Conservation (phyloP, 2,329 filamentous ascomycete genomes). For the Aspergillus pseudotamarii region DNA sequence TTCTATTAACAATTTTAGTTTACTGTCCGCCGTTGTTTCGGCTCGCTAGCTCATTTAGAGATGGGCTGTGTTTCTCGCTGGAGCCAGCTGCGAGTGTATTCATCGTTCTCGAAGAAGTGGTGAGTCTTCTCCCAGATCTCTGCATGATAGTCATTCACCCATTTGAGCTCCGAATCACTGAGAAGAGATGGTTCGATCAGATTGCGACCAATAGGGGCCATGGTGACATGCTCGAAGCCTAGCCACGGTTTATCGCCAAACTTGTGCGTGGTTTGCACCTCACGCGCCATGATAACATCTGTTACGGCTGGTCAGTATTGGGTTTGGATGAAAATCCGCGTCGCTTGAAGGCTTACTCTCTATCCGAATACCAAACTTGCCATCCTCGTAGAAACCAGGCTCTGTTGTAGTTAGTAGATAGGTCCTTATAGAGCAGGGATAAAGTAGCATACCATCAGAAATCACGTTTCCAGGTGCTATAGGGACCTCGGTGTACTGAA, state of each 20-base stretch:
- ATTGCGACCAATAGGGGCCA: slow-evolving; percentile 92
- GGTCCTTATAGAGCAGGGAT: neutral
- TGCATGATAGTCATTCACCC: slow-evolving; percentile 83
- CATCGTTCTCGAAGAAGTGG: slow-evolving; percentile 72
- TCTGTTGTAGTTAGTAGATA: slow-evolving; percentile 51
- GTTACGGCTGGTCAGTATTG: slow-evolving; percentile 11
- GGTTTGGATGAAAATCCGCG: neutral
- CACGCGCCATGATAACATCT: slow-evolving; percentile 85
- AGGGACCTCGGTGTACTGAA: slow-evolving; percentile 88
- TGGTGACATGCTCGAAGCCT: slow-evolving; percentile 94
- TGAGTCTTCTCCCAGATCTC: slow-evolving; percentile 83
- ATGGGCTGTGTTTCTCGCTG: slow-evolving; percentile 79
- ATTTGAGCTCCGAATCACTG: slow-evolving; percentile 73
- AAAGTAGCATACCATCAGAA: slow-evolving; percentile 63
- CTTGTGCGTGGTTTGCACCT: slow-evolving; percentile 80
- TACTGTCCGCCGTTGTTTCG: neutral
- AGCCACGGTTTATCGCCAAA: slow-evolving; percentile 95
- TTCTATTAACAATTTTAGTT: neutral
- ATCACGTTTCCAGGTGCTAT: slow-evolving; percentile 91
- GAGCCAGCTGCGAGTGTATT: slow-evolving; percentile 76
- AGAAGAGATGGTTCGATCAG: slow-evolving; percentile 77
- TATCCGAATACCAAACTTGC: slow-evolving; percentile 90
- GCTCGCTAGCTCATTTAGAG: slow-evolving; percentile 36
- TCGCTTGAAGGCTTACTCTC: slow-evolving; percentile 61
- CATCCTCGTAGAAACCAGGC: slow-evolving; percentile 96